Evolutionary conservation across 345 rosid genomes (phyloP).

Genomic region (Aethionema arabicum): DNA sequence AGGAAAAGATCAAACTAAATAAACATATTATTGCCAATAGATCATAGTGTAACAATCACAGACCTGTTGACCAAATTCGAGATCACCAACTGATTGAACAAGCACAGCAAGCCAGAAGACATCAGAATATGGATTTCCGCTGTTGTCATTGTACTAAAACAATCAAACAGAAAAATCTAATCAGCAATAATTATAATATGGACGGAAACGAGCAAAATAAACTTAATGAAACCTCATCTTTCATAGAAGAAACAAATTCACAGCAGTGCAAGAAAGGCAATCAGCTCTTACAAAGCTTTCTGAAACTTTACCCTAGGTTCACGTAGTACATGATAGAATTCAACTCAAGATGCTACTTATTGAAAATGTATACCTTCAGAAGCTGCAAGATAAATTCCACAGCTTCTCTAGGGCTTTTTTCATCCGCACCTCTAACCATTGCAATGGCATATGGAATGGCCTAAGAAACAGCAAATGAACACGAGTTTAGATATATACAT

Average conservation of each 20-base stretch:
- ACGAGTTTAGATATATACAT: conserved; percentile 3
- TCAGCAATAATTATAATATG: conserved; percentile 10
- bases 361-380: conserved; percentile 58
- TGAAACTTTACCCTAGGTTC: conserved; percentile 1
- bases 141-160: conserved; percentile 88
- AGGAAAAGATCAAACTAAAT: background rate
- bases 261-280: conserved; percentile 22
- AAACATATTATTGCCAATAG: conserved; percentile 4
- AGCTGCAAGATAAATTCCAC: conserved; percentile 94
- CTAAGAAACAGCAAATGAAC: conserved; percentile 40
- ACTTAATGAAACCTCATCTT: conserved; percentile 4
- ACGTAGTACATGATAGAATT: conserved; percentile 15
- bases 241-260: conserved; percentile 12
- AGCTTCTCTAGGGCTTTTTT: conserved; percentile 96
- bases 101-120: conserved; percentile 95
- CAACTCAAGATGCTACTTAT: background rate
- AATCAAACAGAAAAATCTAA: conserved; percentile 29
- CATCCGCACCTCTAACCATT: conserved; percentile 74
- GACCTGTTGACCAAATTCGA: conserved; percentile 94
- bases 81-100: conserved; percentile 87
- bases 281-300: conserved; percentile 8
- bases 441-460: conserved; percentile 95
- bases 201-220: conserved; percentile 19
- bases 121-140: conserved; percentile 89
- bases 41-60: conserved; percentile 28